These are phyloP conservation scores for Fusarium mangiferae DNA, from an alignment of 2,329 filamentous ascomycete genomes.

Conservation along the genomic window DNA sequence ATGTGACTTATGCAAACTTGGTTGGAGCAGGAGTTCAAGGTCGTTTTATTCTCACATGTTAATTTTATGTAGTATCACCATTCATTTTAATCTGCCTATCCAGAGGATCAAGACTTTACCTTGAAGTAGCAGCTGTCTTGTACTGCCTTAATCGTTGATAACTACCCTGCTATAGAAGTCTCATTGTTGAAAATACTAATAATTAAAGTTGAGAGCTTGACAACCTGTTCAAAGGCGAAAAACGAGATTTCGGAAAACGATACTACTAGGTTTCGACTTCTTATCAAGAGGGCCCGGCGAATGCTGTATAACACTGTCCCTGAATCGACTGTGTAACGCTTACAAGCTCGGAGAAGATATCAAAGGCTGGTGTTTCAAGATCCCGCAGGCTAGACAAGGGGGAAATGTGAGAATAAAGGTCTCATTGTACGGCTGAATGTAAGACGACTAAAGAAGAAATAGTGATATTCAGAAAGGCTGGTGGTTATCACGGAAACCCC, in stretches of 20 bases:
- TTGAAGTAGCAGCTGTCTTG: background rate
- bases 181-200: background rate
- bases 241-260: background rate
- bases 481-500: background rate
- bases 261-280: background rate
- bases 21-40: conserved; percentile 25
- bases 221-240: background rate
- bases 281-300: background rate
- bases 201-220: background rate
- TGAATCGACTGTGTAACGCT: background rate
- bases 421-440: background rate
- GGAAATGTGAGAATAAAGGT: background rate
- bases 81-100: background rate
- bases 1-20: background rate
- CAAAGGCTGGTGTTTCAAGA: background rate
- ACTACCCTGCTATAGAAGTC: background rate
- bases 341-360: background rate
- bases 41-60: conserved; percentile 12
- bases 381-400: background rate
- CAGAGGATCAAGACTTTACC: background rate
- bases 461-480: background rate
- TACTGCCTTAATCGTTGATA: background rate
- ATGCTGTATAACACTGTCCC: background rate
- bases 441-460: background rate
- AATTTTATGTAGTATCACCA: background rate